phyloP scores from a whole-genome alignment of 1,284 basidiomycete species.

The Apiotrichum laibachii region DNA sequence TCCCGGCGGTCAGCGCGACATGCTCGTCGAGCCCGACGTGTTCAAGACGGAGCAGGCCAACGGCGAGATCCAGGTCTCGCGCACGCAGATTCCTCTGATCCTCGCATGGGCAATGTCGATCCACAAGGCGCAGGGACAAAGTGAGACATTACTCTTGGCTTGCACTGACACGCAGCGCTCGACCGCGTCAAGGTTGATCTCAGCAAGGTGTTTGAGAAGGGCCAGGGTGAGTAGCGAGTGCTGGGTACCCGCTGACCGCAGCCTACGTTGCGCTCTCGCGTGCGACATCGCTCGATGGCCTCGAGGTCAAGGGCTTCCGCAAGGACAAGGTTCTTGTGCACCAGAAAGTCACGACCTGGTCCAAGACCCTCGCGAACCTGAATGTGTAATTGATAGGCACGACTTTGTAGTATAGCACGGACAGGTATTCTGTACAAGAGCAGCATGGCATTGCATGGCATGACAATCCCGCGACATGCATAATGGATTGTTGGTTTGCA shows the following conservation, averaged over 20 bases:
- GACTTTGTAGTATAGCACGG: neutral
- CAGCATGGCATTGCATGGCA: neutral
- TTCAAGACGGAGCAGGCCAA: slow-evolving; percentile 83
- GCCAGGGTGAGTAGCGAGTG: slow-evolving; percentile 51
- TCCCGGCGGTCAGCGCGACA: slow-evolving; percentile 56
- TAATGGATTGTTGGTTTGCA: too few species aligned
- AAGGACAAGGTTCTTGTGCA: slow-evolving; percentile 72
- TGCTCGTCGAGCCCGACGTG: slow-evolving; percentile 67
- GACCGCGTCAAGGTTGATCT: slow-evolving; percentile 54
- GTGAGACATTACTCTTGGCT: slow-evolving; percentile 27
- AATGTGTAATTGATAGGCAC: slow-evolving; percentile 9
- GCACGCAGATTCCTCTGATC: slow-evolving; percentile 74
- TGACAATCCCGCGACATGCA: neutral
- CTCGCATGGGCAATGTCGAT: slow-evolving; percentile 93
- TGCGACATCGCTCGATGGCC: slow-evolving; percentile 82
- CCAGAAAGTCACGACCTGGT: slow-evolving; percentile 50
- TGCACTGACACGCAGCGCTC: slow-evolving; percentile 30
- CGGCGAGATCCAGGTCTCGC: slow-evolving; percentile 73
- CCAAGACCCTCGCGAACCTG: slow-evolving; percentile 28
- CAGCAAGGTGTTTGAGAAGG: slow-evolving; percentile 70
- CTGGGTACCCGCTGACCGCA: slow-evolving; percentile 42
- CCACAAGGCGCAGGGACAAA: slow-evolving; percentile 91
- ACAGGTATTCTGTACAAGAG: neutral
- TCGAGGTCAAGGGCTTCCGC: slow-evolving; percentile 87
- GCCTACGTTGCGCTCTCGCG: slow-evolving; percentile 95